Conservation (phyloP, 2,329 filamentous ascomycete species). For the Kalmusia sp. region DNA sequence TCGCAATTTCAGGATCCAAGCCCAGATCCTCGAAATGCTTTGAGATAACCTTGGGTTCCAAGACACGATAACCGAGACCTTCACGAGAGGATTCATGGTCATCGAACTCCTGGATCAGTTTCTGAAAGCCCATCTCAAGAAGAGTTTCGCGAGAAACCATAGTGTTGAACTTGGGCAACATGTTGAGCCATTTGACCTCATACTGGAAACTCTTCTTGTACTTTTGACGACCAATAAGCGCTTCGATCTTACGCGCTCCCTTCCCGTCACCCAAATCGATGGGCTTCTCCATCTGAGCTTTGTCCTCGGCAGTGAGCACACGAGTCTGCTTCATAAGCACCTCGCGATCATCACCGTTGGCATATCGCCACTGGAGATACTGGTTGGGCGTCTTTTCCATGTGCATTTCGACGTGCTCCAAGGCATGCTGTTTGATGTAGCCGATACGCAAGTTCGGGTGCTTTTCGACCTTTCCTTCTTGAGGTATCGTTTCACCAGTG, state of each 20-base stretch:
- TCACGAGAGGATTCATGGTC: constrained; percentile 99
- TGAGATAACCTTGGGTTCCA: constrained; percentile 91
- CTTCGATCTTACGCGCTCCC: constrained; percentile 78
- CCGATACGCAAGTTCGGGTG: constrained; percentile 98
- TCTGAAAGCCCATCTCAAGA: constrained; percentile 82
- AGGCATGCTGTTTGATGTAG: constrained; percentile 98
- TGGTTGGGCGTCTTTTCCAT: constrained; percentile 99
- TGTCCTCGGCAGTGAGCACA: constrained; percentile 82
- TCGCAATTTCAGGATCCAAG: constrained; percentile 95
- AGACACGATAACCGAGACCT: constrained; percentile 92
- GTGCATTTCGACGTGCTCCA: constrained; percentile 99
- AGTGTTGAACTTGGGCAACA: constrained; percentile 91
- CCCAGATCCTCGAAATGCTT: constrained; percentile 99
- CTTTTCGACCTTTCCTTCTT: constrained; percentile 89
- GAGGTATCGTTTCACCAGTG: constrained; percentile 88
- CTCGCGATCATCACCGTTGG: constrained; percentile 95
- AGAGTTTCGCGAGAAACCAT: constrained; percentile 94
- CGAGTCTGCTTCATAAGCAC: constrained; percentile 98
- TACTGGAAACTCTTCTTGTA: constrained; percentile 99
- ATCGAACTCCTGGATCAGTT: constrained; percentile 96
- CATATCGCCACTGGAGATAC: constrained; percentile 98
- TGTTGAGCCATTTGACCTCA: constrained; percentile 91
- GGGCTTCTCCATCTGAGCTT: constrained; percentile 88
- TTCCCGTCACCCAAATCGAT: constrained; percentile 86
- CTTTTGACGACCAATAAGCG: constrained; percentile 94